Evolutionary conservation across 192 early-diverging fungal species (phyloP).

Genomic region (Dispira simplex): DNA sequence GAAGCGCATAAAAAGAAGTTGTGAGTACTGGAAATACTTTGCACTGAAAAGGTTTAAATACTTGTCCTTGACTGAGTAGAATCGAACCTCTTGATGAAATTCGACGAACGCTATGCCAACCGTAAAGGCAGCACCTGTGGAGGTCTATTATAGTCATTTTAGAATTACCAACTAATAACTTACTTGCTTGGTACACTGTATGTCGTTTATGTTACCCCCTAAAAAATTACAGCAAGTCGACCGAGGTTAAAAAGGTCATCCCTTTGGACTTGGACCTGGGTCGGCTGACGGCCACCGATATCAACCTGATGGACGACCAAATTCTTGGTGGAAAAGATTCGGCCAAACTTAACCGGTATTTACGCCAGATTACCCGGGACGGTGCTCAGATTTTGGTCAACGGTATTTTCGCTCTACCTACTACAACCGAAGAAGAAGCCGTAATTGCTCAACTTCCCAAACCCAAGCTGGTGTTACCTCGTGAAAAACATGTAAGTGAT

Average conservation of each 20-base stretch:
- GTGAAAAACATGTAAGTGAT: conserved; percentile 63
- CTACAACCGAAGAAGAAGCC: conserved; percentile 46
- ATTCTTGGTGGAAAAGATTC: conserved; percentile 16
- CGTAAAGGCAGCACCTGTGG: no score
- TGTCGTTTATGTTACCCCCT: no score
- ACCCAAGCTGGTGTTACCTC: conserved; percentile 48
- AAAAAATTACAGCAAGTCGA: conserved; percentile 28
- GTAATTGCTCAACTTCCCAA: conserved; percentile 66
- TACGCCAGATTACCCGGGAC: conserved; percentile 57
- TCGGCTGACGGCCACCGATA: conserved; percentile 67
- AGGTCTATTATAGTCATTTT: no score
- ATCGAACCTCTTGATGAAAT: no score
- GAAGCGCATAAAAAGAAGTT: no score
- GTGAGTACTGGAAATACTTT: no score
- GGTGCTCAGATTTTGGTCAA: conserved; percentile 55
- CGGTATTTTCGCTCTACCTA: conserved; percentile 1
- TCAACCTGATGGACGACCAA: conserved; percentile 55
- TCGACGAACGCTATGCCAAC: no score
- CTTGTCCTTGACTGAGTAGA: no score
- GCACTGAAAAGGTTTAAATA: no score
- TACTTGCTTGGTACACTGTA: no score
- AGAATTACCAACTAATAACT: no score
- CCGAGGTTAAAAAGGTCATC: conserved; percentile 63
- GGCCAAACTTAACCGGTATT: conserved; percentile 31
- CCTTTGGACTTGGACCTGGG: conserved; percentile 82